phyloP scores from a whole-genome alignment of 2,329 filamentous ascomycete species.

The Venturia carpophila region DNA sequence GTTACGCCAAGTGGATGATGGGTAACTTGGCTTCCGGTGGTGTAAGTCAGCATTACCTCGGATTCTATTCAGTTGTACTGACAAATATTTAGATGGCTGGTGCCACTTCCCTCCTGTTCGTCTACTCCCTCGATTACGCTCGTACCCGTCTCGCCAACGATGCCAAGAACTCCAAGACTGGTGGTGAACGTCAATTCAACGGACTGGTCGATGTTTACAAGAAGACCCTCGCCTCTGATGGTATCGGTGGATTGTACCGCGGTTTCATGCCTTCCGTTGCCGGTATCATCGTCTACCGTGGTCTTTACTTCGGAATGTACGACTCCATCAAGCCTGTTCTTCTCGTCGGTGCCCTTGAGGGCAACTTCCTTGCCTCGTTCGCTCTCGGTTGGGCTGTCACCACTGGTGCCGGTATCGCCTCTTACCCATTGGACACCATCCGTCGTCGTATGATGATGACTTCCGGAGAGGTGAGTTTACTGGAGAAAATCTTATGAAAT shows the following conservation, averaged over 20 bases:
- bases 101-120: conserved; percentile 99
- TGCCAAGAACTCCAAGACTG: conserved; percentile 94
- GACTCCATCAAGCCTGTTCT: conserved; percentile 99
- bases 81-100: conserved; percentile 62
- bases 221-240: conserved; percentile 98
- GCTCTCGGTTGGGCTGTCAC: conserved; percentile 97
- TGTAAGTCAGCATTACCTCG: conserved; percentile 54
- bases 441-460: conserved; percentile 99
- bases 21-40: conserved; percentile 99
- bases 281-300: conserved; percentile 99
- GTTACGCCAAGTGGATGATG: conserved; percentile 97
- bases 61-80: conserved; percentile 18
- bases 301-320: conserved; percentile 99
- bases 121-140: conserved; percentile 99
- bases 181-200: conserved; percentile 99
- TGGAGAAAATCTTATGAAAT: conserved; percentile 28
- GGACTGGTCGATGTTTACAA: conserved; percentile 99
- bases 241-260: conserved; percentile 99
- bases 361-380: conserved; percentile 99
- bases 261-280: conserved; percentile 99
- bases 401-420: conserved; percentile 99
- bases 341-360: conserved; percentile 82
- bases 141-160: conserved; percentile 99
- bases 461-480: conserved; percentile 52
- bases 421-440: conserved; percentile 99